These are phyloP conservation scores for Corymbia maculata DNA, from an alignment of 345 rosid genomes.

Conservation along the genomic window DNA sequence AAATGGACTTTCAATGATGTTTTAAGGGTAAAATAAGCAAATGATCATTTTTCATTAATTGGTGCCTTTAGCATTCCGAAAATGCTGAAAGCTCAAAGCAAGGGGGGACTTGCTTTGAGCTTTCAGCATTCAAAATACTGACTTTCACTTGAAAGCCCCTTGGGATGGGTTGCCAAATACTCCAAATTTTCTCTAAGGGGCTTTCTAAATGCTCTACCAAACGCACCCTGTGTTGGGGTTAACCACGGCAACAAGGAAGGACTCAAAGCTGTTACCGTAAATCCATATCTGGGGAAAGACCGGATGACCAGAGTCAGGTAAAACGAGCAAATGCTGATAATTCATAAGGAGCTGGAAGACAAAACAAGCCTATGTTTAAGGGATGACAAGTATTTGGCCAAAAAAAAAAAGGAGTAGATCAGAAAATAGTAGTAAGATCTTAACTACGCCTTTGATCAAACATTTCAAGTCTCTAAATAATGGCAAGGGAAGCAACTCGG, in stretches of 20 bases:
- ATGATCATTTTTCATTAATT: too few species aligned
- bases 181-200: too few species aligned
- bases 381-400: background rate
- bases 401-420: background rate
- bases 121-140: too few species aligned
- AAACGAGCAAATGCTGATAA: background rate
- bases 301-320: background rate
- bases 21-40: too few species aligned
- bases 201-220: too few species aligned
- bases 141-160: too few species aligned
- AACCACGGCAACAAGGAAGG: conserved; percentile 73
- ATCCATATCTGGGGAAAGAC: conserved; percentile 64
- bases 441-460: background rate
- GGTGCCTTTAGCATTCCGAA: too few species aligned
- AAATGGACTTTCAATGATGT: too few species aligned
- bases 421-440: background rate
- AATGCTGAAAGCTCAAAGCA: too few species aligned
- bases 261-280: conserved; percentile 94
- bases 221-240: conserved; percentile 82
- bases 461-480: background rate
- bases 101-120: too few species aligned
- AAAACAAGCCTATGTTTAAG: background rate
- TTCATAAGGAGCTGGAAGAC: background rate
- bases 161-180: too few species aligned
- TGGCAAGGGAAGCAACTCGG: background rate